Evolutionary conservation across 2,329 filamentous ascomycete genomes (phyloP).

Genomic region (Tolypocladium amazonense): DNA sequence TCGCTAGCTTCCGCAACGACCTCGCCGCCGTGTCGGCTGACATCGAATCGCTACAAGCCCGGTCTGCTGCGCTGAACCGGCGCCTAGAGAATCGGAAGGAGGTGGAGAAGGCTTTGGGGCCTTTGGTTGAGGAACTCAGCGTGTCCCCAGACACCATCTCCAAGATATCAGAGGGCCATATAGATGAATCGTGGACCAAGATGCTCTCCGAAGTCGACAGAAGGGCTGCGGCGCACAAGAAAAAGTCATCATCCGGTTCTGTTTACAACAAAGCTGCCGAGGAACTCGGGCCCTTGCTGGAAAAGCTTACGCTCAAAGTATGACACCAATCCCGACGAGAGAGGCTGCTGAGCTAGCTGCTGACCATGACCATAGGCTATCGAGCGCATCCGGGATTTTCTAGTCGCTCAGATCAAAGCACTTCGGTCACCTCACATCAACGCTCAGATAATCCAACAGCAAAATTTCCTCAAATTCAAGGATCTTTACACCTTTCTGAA

Average conservation of each 20-base stretch:
- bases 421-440: slow-evolving; percentile 93
- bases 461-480: slow-evolving; percentile 79
- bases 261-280: slow-evolving; percentile 63
- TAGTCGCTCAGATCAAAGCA: slow-evolving; percentile 90
- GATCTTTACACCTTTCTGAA: slow-evolving; percentile 81
- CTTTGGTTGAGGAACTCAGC: slow-evolving; percentile 84
- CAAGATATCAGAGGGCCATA: slow-evolving; percentile 76
- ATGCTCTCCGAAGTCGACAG: slow-evolving; percentile 76
- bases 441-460: slow-evolving; percentile 91
- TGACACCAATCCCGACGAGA: not conserved
- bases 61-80: slow-evolving; percentile 73
- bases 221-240: slow-evolving; percentile 61
- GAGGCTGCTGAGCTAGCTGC: not conserved
- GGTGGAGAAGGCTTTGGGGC: slow-evolving; percentile 78
- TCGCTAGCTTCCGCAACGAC: slow-evolving; percentile 88
- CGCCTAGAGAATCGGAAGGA: slow-evolving; percentile 81
- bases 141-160: slow-evolving; percentile 75
- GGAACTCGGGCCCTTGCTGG: slow-evolving; percentile 75
- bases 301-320: slow-evolving; percentile 75
- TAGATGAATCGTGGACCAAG: slow-evolving; percentile 83
- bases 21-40: slow-evolving; percentile 86
- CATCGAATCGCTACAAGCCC: slow-evolving; percentile 84
- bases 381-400: slow-evolving; percentile 85
- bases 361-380: slow-evolving; percentile 48
- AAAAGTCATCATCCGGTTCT: slow-evolving; percentile 45